Evolutionary conservation across 106 monocot genomes (phyloP).

Genomic region (Allium cepa): DNA sequence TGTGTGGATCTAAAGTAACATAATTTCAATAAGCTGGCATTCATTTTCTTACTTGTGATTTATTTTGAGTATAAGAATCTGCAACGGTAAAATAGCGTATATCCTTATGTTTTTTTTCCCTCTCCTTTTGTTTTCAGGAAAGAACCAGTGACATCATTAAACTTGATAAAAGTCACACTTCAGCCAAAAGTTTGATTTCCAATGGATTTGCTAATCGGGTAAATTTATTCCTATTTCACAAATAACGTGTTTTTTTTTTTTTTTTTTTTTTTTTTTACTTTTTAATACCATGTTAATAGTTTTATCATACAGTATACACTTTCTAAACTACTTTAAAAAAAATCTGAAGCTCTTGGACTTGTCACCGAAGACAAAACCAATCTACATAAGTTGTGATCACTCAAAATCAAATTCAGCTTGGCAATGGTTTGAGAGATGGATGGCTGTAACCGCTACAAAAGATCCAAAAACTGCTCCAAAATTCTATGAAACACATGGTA

Average conservation of each 20-base stretch:
- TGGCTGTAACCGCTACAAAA: constrained; percentile 23
- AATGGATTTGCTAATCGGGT: constrained; percentile 62
- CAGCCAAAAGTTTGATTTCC: constrained; percentile 23
- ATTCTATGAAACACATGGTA: not conserved
- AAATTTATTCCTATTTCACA: not conserved
- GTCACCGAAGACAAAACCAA: constrained; percentile 25
- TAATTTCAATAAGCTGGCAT: not conserved
- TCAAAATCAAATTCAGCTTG: constrained; percentile 54
- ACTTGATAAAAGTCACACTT: constrained; percentile 17
- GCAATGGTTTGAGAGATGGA: constrained; percentile 88
- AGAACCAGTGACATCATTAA: constrained; percentile 10
- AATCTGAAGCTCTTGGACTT: constrained; percentile 44
- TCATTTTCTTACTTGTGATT: not conserved
- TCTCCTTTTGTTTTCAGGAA: constrained; percentile 11
- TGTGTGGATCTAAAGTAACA: not conserved
- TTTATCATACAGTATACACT: not conserved
- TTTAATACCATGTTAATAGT: too few species aligned
- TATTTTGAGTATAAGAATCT: not conserved
- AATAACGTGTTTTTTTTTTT: not conserved
- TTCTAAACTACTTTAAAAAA: not conserved
- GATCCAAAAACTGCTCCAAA: not conserved
- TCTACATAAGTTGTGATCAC: constrained; percentile 49
- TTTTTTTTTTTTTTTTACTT: not conserved
- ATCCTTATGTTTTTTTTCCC: not conserved
- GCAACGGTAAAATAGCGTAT: not conserved